Base-by-base conservation (phyloP, 495 filamentous ascomycete species). In the Daldinia childiae region DNA sequence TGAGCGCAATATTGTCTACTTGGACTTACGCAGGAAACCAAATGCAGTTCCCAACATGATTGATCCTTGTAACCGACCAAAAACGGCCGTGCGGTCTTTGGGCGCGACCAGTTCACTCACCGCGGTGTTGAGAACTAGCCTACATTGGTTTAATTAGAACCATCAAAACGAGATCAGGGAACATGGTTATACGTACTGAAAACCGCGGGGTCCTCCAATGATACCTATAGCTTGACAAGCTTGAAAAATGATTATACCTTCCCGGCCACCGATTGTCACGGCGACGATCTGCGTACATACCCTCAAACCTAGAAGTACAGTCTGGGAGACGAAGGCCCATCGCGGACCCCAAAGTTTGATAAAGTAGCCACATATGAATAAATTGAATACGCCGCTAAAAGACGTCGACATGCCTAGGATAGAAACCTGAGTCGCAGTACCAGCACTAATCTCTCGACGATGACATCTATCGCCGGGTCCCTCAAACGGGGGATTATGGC, bases 321-420 rank as follows among this genome's bases (percentile, higher is more conserved):
- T 87, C 56, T 85, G 83, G 1, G 86, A 79, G 61, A 83, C 73
- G 17, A 89, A 77, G 0, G 87, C 82, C 48, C 77, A 73, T 15
- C 87, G 82, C 1, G 87, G 82, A 1, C 87, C 87, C 65, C 84
- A 79, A 21, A 78, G 76, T 71, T 88, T 88, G 65, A 88, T 87
- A 26, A 79, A 81, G 82, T 86, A 87, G 14, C 85, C 85, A 19
- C 87, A 84, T 6, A 89, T 76, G 66, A 89, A 87, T 17, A 89
- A 74, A 58, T 89, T 89, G 60, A 85, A 74, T 12, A 86, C 81
- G 19, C 87, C 83, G 66, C 80, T 84, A 15, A 85, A 77, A 4
- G 82, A 83, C 6, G 82, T 84, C 71, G 82, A 75, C 78, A 78
- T 84, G 21, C 82, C 86, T 5, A 89, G 76, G 29, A 89, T 73